Evolutionary conservation across 2,329 filamentous ascomycete species (phyloP), one percentile per base, ranked within the genome.

Genomic region (Atkinsonella texensis): DNA sequence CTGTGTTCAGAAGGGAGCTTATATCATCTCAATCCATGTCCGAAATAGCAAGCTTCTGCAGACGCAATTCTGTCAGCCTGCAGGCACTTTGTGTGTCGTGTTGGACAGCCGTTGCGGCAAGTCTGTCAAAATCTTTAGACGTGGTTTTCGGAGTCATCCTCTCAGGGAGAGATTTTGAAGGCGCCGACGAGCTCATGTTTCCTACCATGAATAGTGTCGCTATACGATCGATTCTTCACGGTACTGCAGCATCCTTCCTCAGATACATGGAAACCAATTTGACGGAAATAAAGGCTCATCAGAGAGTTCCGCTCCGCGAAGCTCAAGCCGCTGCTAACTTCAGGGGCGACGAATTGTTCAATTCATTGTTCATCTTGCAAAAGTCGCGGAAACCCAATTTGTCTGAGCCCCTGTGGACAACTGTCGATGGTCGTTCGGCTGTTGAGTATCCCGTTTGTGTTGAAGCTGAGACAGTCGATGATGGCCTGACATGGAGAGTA

Each of bases 161-260:
- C 12, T 89, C 89, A 0, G 90, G 91, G 15, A 79, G 91, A n/a
- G 87, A 93, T 52, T 81, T 80, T 10, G 83, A 86, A 45, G 76
- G 79, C 15, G 77, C 81, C 0, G 78, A 85, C 43, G 66, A 78
- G 28, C 67, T 91, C 12, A 74, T 90, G 62, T 96, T 95, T 60
- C 91, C 90, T 0, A 88, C 86, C 0, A 95, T 96, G 87, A 96
- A 95, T 61, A 95, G 90, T 0, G 82, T 95, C 0, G 79, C 85
- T 0, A 73, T 95, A 8, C 77, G 89, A 11, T 77, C 77, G 1
- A 74, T 90, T 2, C 64, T 95, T 2, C 85, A 93, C 58, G 87
- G 87, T 1, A 81, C 75, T 0, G 68, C 77, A 0, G 56, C 65
- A 0, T 75, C 82, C 0, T 83, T 94, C 68, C 68, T 95, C 31